phyloP scores from a whole-genome alignment of 148 eudicot species.

The Linanthus parryae region DNA sequence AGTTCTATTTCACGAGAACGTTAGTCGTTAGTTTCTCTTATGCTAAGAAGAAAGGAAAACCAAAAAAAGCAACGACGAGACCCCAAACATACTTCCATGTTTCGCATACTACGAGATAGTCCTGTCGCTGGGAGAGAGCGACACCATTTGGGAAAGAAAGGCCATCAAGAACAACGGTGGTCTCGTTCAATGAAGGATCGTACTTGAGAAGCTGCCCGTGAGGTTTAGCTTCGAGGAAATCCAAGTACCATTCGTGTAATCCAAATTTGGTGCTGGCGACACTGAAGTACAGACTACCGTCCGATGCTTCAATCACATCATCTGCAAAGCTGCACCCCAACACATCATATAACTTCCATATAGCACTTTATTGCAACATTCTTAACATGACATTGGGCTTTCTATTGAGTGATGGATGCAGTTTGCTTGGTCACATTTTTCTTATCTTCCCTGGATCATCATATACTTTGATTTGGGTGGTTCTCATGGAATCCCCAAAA shows the following conservation, averaged over 20 bases:
- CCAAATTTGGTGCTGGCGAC: constrained; percentile 65
- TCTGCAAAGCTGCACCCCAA: constrained; percentile 93
- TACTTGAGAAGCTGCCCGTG: constrained; percentile 71
- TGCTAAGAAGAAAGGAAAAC: too few species aligned
- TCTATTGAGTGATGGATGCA: too few species aligned
- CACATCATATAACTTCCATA: too few species aligned
- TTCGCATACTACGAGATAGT: constrained; percentile 70
- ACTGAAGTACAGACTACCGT: constrained; percentile 77
- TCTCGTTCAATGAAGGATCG: constrained; percentile 35
- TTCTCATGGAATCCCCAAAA: too few species aligned
- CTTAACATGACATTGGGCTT: too few species aligned
- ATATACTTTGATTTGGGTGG: too few species aligned
- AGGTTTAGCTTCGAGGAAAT: constrained; percentile 64
- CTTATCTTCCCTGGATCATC: too few species aligned
- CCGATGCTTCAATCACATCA: constrained; percentile 71
- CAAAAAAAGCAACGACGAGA: not conserved
- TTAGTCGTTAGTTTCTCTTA: too few species aligned
- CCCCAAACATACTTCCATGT: constrained; percentile 43
- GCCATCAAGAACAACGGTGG: constrained; percentile 40
- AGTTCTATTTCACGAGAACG: too few species aligned
- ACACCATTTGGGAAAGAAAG: constrained; percentile 78
- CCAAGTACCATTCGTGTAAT: constrained; percentile 50
- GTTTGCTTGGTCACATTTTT: too few species aligned
- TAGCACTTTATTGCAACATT: too few species aligned
- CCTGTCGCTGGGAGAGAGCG: constrained; percentile 49